Conservation (phyloP, 116 monocot genomes). For the Phalaenopsis hybrid region DNA sequence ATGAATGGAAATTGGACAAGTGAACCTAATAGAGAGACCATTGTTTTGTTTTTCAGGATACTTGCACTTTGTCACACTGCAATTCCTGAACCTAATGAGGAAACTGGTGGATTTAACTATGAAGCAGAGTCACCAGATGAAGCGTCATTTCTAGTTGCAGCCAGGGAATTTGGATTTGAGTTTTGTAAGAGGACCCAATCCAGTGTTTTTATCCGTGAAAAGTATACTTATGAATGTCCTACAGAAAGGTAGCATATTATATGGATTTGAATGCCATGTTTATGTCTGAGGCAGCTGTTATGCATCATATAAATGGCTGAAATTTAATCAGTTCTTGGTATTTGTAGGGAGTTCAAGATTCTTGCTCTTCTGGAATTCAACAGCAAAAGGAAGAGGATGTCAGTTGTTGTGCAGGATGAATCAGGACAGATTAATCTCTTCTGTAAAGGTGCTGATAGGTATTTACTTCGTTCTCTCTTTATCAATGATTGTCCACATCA, state of each 20-base stretch:
- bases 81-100: constrained; percentile 43
- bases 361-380: constrained; percentile 51
- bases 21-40: constrained; percentile 22
- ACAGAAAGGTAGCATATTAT: constrained; percentile 28
- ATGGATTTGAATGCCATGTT: not conserved
- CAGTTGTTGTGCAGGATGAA: constrained; percentile 47
- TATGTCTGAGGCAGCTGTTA: not conserved
- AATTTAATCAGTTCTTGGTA: not conserved
- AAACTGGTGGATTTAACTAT: constrained; percentile 41
- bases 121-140: constrained; percentile 61
- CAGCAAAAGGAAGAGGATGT: constrained; percentile 61
- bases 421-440: constrained; percentile 40
- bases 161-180: constrained; percentile 53
- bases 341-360: constrained; percentile 51
- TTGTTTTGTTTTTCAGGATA: constrained; percentile 42
- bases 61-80: constrained; percentile 45
- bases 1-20: constrained; percentile 56
- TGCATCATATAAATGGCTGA: not conserved
- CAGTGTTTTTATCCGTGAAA: constrained; percentile 41
- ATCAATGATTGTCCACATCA: not conserved
- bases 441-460: constrained; percentile 64
- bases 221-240: constrained; percentile 9
- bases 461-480: constrained; percentile 3
- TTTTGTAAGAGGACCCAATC: constrained; percentile 49
- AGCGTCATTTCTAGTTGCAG: constrained; percentile 50